Base-by-base conservation (phyloP, 345 rosid species). In the Ricinus communis region DNA sequence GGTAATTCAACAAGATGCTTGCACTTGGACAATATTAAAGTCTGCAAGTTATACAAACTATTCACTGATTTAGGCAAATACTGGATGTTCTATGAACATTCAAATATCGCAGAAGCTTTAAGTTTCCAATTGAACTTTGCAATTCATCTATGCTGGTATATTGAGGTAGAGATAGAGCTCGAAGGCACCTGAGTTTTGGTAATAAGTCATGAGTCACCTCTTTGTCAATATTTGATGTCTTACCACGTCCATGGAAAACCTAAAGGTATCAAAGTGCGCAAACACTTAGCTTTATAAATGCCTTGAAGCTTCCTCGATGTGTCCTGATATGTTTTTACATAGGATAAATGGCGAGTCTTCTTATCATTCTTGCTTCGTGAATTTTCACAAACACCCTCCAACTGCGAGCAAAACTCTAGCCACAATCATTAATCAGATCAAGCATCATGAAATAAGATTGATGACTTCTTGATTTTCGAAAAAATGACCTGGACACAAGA, bases 41-140 rank as follows among this genome's bases (percentile, higher is more conserved):
- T 52, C 22, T 67, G 71, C 22, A 67, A 53, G 28, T 53, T 21
- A 25, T n/a, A 67, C 51, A 67, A 18, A 5, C 19, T 36, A 41
- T 61, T 14, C 30, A 67, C 21, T 22, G 18, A n/a, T 52, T 67
- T 49, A 7, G 71, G 71, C 10, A 67, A 28, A 5, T 7, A 3
- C 52, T 67, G 11, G 19, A 27, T 27, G 61, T 0, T 27, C 8
- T 19, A 56, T 18, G 0, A 14, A 56, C 36, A 13, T 56, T 28
- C 3, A 56, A 6, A 56, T 56, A 56, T 12, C 61, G 1, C 2
- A 56, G 19, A 13, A 25, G 61, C 16, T 10, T 56, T 19, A 56
- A 16, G 13, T 56, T 25, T 18, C 36, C 36, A 56, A 56, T 56
- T 2, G 61, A 56, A 56, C 5, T 0, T 1, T 36, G 61, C 36